Percentiles rank a stretch among this genome's conserved stretches.
Conservation (phyloP, 257 asterid genomes). For the Nicotiana tabacum region DNA sequence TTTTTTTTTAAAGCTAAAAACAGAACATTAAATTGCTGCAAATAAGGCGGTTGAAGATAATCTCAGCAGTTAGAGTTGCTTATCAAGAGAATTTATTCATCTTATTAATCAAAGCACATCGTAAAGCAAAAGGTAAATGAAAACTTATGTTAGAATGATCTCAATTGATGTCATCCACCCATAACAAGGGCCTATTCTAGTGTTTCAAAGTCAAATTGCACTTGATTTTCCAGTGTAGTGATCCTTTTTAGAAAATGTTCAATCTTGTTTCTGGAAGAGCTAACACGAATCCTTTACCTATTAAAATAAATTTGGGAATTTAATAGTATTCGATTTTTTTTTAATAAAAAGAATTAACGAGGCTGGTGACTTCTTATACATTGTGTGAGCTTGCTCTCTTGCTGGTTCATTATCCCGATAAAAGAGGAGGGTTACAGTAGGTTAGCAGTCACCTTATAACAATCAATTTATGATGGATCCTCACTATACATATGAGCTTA, state of each 20-base stretch:
- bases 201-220: neutral
- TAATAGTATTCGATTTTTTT: neutral
- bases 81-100: constrained; percentile 2
- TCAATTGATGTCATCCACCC: neutral
- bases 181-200: neutral
- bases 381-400: neutral
- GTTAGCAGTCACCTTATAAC: neutral
- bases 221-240: neutral
- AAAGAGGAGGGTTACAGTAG: neutral
- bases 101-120: neutral
- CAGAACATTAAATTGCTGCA: neutral
- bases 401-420: neutral
- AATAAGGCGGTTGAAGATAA: neutral
- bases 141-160: neutral
- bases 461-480: neutral
- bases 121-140: neutral
- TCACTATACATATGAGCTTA: neutral
- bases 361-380: neutral
- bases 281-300: neutral
- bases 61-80: neutral
- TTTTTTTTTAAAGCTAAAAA: neutral
- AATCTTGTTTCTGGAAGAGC: neutral
- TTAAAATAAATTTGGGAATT: neutral
- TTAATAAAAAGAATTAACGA: neutral
- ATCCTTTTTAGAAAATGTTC: neutral